A percentile compares a stretch with the other conserved stretches of the same genome.
Conservation (phyloP, 2,329 filamentous ascomycete genomes). For the Penicillium sp. region DNA sequence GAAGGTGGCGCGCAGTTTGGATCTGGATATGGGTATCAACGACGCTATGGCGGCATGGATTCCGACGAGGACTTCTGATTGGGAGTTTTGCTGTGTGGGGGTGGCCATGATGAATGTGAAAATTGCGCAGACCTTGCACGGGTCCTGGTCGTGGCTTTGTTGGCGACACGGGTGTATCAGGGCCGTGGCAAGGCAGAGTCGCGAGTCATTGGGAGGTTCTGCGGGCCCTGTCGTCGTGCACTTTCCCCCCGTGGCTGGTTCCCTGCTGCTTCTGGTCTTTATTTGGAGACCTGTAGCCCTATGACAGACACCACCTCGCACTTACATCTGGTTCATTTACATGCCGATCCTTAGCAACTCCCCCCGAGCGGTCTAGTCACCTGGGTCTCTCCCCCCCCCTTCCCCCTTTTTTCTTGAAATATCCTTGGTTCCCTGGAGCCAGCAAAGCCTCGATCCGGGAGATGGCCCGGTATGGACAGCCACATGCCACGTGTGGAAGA, state of each 20-base stretch:
- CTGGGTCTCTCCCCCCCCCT: neutral
- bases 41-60: constrained; percentile 22
- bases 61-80: constrained; percentile 25
- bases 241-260: neutral
- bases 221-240: neutral
- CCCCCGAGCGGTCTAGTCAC: neutral
- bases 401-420: neutral
- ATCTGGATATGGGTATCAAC: constrained; percentile 21
- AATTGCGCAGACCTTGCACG: neutral
- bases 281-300: neutral
- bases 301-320: neutral
- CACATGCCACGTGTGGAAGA: neutral
- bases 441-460: neutral
- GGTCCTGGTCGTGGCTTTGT: neutral
- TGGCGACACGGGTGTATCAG: neutral
- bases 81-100: neutral
- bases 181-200: neutral
- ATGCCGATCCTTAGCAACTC: neutral
- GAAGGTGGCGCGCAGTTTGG: constrained; percentile 26
- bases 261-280: neutral
- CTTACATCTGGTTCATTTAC: neutral
- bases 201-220: neutral
- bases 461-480: neutral
- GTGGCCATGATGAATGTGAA: neutral
- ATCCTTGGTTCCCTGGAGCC: neutral